Evolutionary conservation across 345 rosid species (phyloP).

Genomic region (Lepidium africanum): DNA sequence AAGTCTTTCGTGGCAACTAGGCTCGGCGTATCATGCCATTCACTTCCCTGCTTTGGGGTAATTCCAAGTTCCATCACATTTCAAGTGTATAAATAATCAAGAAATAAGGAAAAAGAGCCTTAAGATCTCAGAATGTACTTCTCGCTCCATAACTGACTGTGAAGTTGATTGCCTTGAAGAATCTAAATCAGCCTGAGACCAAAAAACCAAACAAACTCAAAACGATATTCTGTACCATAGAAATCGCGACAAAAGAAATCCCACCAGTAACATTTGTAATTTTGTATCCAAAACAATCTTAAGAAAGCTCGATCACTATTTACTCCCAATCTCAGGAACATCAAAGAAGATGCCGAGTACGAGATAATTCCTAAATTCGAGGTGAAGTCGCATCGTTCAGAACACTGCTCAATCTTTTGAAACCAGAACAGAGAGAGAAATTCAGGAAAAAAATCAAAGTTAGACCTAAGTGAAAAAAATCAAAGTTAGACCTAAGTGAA

Average conservation of each 20-base stretch:
- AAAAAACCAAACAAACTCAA: background rate
- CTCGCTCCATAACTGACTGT: slow-evolving; percentile 28
- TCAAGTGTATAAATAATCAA: background rate
- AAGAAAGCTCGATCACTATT: background rate
- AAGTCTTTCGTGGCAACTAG: slow-evolving; percentile 28
- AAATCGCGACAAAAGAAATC: background rate
- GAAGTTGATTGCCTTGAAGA: slow-evolving; percentile 53
- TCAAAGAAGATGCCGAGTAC: background rate
- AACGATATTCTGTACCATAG: background rate
- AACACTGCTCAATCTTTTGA: background rate
- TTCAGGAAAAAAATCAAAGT: background rate
- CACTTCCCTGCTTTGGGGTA: slow-evolving; percentile 24
- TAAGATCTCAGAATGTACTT: slow-evolving; percentile 12
- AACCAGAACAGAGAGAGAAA: background rate
- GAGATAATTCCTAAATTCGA: background rate
- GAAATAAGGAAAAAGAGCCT: background rate
- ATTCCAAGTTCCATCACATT: slow-evolving; percentile 7
- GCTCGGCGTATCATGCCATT: slow-evolving; percentile 51
- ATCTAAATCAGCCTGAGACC: slow-evolving; percentile 50
- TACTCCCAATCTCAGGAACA: background rate
- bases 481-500: background rate
- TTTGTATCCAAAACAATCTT: background rate
- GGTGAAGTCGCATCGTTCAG: background rate
- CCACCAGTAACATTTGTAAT: background rate
- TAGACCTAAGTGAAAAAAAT: background rate